Conservation (phyloP, 768 basidiomycete species). For the Hericium coralloides region DNA sequence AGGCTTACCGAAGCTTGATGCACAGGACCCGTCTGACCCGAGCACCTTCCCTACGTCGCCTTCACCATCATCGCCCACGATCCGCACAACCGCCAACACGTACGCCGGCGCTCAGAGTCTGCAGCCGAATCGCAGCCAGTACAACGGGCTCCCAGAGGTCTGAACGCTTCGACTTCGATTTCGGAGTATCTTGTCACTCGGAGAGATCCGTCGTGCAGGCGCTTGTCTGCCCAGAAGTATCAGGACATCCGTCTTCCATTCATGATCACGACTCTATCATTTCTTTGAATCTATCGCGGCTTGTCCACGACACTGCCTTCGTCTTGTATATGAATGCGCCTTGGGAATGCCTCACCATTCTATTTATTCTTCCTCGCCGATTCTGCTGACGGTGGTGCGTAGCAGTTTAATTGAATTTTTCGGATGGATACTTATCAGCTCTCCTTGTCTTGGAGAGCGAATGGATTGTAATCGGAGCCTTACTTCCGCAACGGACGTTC, state of each 20-base stretch:
- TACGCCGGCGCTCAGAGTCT: not conserved
- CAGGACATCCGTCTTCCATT: not conserved
- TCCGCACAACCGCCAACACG: conserved; percentile 2
- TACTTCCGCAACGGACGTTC: too few species aligned
- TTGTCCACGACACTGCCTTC: too few species aligned
- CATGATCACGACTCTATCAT: not conserved
- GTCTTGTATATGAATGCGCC: too few species aligned
- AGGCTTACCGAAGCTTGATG: not conserved
- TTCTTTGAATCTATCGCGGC: not conserved
- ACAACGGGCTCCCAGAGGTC: conserved; percentile 9
- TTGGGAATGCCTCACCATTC: too few species aligned
- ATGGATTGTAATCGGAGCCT: too few species aligned
- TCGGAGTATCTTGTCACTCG: not conserved
- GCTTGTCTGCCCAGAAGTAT: not conserved
- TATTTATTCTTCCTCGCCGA: too few species aligned
- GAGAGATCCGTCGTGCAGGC: not conserved
- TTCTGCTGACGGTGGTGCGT: too few species aligned
- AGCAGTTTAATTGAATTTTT: too few species aligned
- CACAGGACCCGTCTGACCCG: conserved; percentile 14
- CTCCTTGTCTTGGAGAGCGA: too few species aligned
- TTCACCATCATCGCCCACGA: conserved; percentile 7
- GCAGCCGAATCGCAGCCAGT: conserved; percentile 1
- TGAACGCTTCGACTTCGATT: not conserved
- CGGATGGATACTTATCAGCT: too few species aligned
- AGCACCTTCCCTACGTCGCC: conserved; percentile 7